These are phyloP conservation scores for Earliella scabrosa DNA, from an alignment of 1,284 basidiomycete species.

Conservation along the genomic window DNA sequence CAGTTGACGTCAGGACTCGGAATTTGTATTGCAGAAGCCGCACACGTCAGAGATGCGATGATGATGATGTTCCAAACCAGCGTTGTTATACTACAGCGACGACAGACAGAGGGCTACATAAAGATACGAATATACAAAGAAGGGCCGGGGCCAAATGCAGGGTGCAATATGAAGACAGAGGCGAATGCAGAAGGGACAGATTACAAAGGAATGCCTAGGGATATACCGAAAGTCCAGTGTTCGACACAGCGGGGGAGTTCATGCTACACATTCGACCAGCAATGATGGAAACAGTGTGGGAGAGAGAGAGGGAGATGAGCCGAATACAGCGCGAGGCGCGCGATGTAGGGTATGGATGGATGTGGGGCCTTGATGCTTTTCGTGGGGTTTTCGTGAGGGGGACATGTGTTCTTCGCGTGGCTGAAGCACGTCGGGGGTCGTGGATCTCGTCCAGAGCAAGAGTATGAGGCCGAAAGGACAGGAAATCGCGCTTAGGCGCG, in stretches of 20 bases:
- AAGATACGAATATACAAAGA: slow-evolving; percentile 33
- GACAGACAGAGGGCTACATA: slow-evolving; percentile 25
- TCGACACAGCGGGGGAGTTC: slow-evolving; percentile 28
- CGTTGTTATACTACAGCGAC: slow-evolving; percentile 32
- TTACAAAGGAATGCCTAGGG: slow-evolving; percentile 32
- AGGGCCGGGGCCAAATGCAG: slow-evolving; percentile 14
- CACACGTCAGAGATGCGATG: no score
- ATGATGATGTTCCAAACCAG: slow-evolving; percentile 34
- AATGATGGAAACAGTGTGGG: slow-evolving; percentile 31
- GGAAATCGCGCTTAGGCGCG: slow-evolving; percentile 36
- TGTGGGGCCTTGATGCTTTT: slow-evolving; percentile 25
- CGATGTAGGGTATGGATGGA: slow-evolving; percentile 24
- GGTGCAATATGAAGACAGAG: slow-evolving; percentile 26
- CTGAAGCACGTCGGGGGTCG: slow-evolving; percentile 28
- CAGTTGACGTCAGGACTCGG: slow-evolving; percentile 10
- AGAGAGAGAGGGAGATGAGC: slow-evolving; percentile 20
- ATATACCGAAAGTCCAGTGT: slow-evolving; percentile 31
- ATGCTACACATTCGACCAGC: slow-evolving; percentile 43
- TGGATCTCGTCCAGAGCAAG: slow-evolving; percentile 31
- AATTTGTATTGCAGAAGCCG: no score
- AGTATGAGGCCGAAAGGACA: slow-evolving; percentile 30
- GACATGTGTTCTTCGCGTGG: slow-evolving; percentile 28
- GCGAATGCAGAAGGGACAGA: slow-evolving; percentile 20
- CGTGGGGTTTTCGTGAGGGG: slow-evolving; percentile 33
- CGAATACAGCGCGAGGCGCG: slow-evolving; percentile 36